These are phyloP conservation scores for Alternaria gansuensis DNA, from an alignment of 2,329 filamentous ascomycete genomes.

Conservation along the genomic window DNA sequence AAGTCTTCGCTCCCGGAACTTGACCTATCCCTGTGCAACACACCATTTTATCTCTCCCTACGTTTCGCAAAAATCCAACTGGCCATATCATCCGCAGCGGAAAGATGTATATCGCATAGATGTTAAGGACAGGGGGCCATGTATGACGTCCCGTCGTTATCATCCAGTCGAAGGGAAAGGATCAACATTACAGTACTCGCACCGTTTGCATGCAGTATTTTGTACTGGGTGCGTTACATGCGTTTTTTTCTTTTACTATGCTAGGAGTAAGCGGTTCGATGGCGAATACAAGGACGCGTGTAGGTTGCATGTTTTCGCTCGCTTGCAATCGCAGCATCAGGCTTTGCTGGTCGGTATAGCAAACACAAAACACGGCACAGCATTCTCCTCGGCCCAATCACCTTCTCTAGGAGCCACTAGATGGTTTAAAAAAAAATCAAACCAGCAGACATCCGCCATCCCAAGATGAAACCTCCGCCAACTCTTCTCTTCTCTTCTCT, in stretches of 20 bases:
- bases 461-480: background rate
- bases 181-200: conserved; percentile 5
- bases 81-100: background rate
- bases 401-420: background rate
- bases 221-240: background rate
- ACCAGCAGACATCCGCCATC: background rate
- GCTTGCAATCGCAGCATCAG: background rate
- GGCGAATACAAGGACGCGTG: background rate
- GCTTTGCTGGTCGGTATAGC: background rate
- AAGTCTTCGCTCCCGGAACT: conserved; percentile 4
- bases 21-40: conserved; percentile 3
- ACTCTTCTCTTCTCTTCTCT: background rate
- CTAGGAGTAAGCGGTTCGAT: background rate
- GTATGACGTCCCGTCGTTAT: conserved; percentile 1
- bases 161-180: conserved; percentile 10
- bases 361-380: background rate
- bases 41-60: conserved; percentile 1
- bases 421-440: background rate
- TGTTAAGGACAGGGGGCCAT: conserved; percentile 1
- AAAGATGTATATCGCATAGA: conserved; percentile 16
- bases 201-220: conserved; percentile 3
- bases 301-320: background rate
- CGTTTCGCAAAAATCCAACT: conserved; percentile 4
- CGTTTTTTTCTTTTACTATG: background rate
- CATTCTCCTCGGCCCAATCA: background rate